Conservation (phyloP, 2,329 filamentous ascomycete species). For the Colletotrichum sp. region DNA sequence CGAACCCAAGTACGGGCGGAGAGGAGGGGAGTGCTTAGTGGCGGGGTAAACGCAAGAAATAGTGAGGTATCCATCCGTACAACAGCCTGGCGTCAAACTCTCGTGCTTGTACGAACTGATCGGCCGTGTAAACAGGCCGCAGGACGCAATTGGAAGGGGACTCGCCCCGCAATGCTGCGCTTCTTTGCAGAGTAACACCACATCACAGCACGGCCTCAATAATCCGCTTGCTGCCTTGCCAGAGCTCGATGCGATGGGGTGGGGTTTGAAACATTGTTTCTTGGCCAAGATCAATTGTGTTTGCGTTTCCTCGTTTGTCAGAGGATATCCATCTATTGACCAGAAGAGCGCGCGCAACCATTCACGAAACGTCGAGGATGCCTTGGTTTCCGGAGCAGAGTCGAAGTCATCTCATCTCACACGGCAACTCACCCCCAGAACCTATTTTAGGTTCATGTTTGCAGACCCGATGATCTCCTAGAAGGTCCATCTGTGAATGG, state of each 20-base stretch:
- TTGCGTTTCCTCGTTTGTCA: background rate
- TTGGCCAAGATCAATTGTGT: background rate
- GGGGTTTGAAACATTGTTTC: background rate
- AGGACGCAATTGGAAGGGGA: background rate
- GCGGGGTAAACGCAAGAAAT: background rate
- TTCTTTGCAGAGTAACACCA: background rate
- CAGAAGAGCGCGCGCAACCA: background rate
- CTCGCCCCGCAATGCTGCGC: background rate
- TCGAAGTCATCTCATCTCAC: background rate
- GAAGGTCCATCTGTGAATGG: background rate
- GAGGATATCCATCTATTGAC: background rate
- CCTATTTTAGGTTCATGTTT: background rate
- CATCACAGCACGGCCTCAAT: background rate
- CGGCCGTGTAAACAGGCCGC: background rate
- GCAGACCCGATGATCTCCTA: background rate
- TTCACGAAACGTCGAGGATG: background rate
- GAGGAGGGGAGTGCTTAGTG: background rate
- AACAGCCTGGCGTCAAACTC: background rate
- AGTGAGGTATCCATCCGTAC: background rate
- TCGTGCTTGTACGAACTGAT: background rate
- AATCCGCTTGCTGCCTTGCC: background rate
- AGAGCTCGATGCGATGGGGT: background rate
- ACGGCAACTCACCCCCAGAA: background rate
- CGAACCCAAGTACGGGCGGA: background rate
- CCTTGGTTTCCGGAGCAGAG: background rate